Evolutionary conservation across 2,329 filamentous ascomycete genomes (phyloP).

Genomic region (Acephala macrosclerotiorum): DNA sequence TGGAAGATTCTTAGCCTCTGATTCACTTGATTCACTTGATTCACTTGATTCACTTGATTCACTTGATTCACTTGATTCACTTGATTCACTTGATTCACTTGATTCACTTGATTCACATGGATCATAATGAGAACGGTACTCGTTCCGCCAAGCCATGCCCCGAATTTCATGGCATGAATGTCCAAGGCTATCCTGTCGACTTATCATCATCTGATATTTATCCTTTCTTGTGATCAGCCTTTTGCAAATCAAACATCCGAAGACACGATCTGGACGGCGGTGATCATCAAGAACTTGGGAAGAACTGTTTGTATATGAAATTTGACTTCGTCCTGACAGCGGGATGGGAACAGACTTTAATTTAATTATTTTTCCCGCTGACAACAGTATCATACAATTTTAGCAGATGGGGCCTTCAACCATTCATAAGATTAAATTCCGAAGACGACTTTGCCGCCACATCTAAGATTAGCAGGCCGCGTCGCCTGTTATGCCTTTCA

Average conservation of each 20-base stretch:
- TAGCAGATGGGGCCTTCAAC: conserved; percentile 11
- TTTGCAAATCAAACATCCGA: conserved; percentile 19
- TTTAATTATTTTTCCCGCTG: neutral
- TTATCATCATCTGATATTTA: conserved; percentile 20
- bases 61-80: no score
- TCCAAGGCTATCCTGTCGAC: conserved; percentile 6
- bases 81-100: conserved; percentile 15
- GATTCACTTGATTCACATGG: conserved; percentile 5
- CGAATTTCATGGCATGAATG: conserved; percentile 20
- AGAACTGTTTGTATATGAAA: conserved; percentile 3
- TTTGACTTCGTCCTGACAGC: conserved; percentile 11
- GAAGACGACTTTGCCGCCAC: neutral
- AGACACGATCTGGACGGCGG: neutral
- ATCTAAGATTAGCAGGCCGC: conserved; percentile 7
- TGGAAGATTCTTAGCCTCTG: conserved; percentile 2
- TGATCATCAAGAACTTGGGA: neutral
- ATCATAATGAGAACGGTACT: conserved; percentile 10
- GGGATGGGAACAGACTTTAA: conserved; percentile 5
- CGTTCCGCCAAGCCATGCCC: neutral
- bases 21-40: conserved; percentile 1
- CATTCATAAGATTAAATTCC: neutral
- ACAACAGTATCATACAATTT: neutral
- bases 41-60: no score
- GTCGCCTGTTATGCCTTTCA: conserved; percentile 16
- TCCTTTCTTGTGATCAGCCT: conserved; percentile 18